Evolutionary conservation across 768 basidiomycete species (phyloP), one percentile per base, ranked within the genome.

Genomic region (Porphyrellus cyaneotinctus): DNA sequence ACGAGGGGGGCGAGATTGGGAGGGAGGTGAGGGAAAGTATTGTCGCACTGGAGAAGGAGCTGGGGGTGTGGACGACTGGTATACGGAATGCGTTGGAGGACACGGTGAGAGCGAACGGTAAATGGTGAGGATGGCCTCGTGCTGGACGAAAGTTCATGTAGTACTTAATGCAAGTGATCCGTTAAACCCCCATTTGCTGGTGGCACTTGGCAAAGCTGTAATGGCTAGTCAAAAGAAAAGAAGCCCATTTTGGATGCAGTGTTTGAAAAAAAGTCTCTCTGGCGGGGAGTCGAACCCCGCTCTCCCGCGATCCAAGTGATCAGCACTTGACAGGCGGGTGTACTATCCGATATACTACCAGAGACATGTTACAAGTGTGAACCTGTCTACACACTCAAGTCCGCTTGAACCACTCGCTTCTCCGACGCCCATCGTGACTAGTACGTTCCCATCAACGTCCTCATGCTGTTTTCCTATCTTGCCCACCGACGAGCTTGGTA

Each of bases 1-100:
- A 80, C 53, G 83, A 79, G 23, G 92, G 91, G 0, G 92, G 91
- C 0, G 70, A 82, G 56, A 83, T 88, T 1, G 89, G 90, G 4
- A 70, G 60, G 46, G 78, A 82, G 53, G 77, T 90, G 22, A 72
- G 85, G 59, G 79, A 82, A 58, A 70, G 73, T 49, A 59, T 87
- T 12, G 81, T 83, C 15, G 72, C 77, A 2, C 58, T 91, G 28
- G 87, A 91, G 66, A 84, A 77, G 66, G 92, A 95, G 67, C 62
- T 92, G 41, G 79, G 76, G 1, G 78, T 83, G 18, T 91, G 88
- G 88, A 79, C 70, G 53, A 72, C 75, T 31, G 84, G 88, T 0
- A 67, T 89, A 3, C 75, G 70, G 59, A 82, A 85, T 61, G 81
- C 72, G 23, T 48, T 82, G 46, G 65, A 78, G 57, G 82, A 87